A percentile compares a stretch with the other conserved stretches of the same genome.
Conservation (phyloP, 495 filamentous ascomycete genomes). For the Oidiodendron maius region DNA sequence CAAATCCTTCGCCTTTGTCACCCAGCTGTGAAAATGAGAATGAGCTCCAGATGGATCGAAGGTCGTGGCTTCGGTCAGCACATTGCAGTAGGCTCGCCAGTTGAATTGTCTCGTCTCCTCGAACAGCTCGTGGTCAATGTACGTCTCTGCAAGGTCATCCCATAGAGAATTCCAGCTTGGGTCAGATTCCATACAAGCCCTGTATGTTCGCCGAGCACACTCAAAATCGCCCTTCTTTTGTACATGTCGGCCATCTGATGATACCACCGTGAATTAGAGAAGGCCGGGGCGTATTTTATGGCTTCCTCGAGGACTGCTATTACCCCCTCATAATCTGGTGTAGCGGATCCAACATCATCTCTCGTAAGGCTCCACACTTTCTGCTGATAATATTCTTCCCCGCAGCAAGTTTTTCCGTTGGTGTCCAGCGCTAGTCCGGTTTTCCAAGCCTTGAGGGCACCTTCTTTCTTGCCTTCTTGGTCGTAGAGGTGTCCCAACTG, state of each 20-base stretch:
- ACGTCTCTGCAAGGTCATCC: constrained; percentile 4
- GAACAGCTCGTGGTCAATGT: constrained; percentile 2
- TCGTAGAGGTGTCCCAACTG: not conserved
- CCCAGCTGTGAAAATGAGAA: not conserved
- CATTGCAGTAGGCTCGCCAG: constrained; percentile 1
- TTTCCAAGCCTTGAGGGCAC: not conserved
- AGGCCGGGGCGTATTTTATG: no score
- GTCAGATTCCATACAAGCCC: constrained; percentile 1
- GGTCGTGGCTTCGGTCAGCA: not conserved
- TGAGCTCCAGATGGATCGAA: not conserved
- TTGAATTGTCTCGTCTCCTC: constrained; percentile 4
- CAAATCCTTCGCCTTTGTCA: not conserved
- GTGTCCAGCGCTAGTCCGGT: not conserved
- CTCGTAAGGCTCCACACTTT: no score
- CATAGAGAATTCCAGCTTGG: constrained; percentile 7
- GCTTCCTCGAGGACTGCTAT: no score
- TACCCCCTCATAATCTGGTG: no score
- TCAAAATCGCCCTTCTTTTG: constrained; percentile 7
- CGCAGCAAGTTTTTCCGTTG: not conserved
- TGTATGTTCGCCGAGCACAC: constrained; percentile 4
- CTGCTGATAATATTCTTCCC: constrained; percentile 5
- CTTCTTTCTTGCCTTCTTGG: not conserved
- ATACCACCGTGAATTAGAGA: no score
- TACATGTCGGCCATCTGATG: constrained; percentile 3
- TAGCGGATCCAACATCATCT: no score